A percentile compares a stretch with the other conserved stretches of the same genome.
These are phyloP conservation scores for Dactylellina cionopaga DNA, from an alignment of 2,329 filamentous ascomycete genomes.

Conservation along the genomic window DNA sequence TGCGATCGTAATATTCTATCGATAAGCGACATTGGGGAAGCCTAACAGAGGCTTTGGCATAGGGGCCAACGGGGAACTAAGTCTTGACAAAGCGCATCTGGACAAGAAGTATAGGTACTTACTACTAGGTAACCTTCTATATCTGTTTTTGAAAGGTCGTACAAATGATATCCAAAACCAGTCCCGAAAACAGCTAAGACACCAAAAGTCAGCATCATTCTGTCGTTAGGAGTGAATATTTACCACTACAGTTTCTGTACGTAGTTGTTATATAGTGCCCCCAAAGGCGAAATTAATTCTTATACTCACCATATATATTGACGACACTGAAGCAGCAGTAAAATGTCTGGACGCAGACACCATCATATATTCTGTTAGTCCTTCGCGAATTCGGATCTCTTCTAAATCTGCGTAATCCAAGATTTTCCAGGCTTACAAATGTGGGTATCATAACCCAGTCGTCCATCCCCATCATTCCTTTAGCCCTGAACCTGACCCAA, in stretches of 20 bases:
- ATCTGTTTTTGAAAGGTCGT: conserved; percentile 21
- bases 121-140: conserved; percentile 19
- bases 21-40: too few relatives aligned
- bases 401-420: too few relatives aligned
- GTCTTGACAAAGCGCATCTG: too few relatives aligned
- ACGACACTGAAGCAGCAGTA: conserved; percentile 21
- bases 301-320: conserved; percentile 21
- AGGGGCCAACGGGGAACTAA: too few relatives aligned
- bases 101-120: background rate
- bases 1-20: too few relatives aligned
- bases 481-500: conserved; percentile 18
- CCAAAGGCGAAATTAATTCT: background rate
- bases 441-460: conserved; percentile 36
- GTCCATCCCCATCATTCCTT: conserved; percentile 25
- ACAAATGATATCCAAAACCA: conserved; percentile 29
- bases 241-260: too few relatives aligned
- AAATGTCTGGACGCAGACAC: background rate
- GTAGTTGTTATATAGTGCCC: background rate
- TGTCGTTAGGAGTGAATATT: too few relatives aligned
- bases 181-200: conserved; percentile 24
- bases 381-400: background rate
- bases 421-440: conserved; percentile 7
- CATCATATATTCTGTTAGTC: background rate
- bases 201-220: background rate
- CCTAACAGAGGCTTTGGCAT: too few relatives aligned